Evolutionary conservation across 73 alveolate species (phyloP).

Genomic region (Effrenium voratum): DNA sequence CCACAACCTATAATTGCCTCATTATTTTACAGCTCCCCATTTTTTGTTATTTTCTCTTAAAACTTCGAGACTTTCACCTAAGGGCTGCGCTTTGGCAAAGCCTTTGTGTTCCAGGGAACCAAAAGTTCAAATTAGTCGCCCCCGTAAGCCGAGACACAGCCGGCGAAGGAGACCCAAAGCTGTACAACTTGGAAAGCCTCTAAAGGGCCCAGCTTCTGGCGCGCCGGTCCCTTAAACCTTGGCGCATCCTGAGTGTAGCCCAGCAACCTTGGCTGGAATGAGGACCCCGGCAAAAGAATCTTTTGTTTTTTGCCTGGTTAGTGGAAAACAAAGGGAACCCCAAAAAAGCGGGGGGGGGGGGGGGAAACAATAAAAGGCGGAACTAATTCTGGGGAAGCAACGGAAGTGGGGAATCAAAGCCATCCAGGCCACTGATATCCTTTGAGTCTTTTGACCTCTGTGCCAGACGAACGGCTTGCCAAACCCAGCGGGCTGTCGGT

Average conservation of each 20-base stretch:
- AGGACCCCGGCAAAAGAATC: too few relatives aligned
- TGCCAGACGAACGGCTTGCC: conserved; percentile 6
- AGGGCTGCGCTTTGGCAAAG: background rate
- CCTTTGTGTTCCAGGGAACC: background rate
- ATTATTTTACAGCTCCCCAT: too few relatives aligned
- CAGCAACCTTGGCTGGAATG: too few relatives aligned
- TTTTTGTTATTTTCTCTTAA: too few relatives aligned
- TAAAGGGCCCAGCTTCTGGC: background rate
- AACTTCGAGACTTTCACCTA: too few relatives aligned
- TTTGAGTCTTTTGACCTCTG: background rate
- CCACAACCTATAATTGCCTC: too few relatives aligned
- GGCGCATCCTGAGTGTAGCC: conserved; percentile 9
- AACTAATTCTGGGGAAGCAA: too few relatives aligned
- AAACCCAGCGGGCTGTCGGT: background rate
- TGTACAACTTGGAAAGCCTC: background rate
- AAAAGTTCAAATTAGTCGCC: background rate
- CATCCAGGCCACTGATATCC: conserved; percentile 19
- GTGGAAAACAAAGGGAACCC: too few relatives aligned
- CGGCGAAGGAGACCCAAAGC: conserved; percentile 11
- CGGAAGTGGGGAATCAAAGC: background rate
- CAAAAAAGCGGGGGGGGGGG: too few relatives aligned
- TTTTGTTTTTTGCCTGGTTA: too few relatives aligned
- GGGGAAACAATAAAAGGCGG: too few relatives aligned
- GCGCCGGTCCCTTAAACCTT: conserved; percentile 15
- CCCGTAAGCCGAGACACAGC: background rate